A percentile compares a stretch with the other conserved stretches of the same genome.
These are phyloP conservation scores for Solanum hybrid DNA, from an alignment of 305 asterid species.

Conservation along the genomic window DNA sequence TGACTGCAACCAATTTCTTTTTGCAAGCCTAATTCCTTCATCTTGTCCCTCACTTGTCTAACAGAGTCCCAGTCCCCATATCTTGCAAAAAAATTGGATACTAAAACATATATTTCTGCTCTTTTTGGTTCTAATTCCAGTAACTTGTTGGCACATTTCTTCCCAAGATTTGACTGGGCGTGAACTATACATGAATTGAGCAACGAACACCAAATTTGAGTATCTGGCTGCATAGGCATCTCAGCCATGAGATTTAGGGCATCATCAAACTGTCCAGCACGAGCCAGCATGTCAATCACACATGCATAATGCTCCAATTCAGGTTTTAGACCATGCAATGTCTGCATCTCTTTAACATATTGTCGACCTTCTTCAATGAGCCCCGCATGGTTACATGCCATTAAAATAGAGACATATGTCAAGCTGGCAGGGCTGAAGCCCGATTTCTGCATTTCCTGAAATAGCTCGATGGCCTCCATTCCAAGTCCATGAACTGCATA, in stretches of 20 bases:
- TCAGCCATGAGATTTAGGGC: constrained; percentile 13
- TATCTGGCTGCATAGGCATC: constrained; percentile 22
- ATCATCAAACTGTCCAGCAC: constrained; percentile 21
- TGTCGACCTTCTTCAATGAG: constrained; percentile 17
- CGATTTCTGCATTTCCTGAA: constrained; percentile 4
- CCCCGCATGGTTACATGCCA: constrained; percentile 26
- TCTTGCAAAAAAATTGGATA: constrained; percentile 21
- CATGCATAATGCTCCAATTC: constrained; percentile 24
- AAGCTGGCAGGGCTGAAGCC: constrained; percentile 15
- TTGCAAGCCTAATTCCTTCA: constrained; percentile 11
- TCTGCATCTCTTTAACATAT: constrained; percentile 18
- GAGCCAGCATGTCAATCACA: constrained; percentile 23
- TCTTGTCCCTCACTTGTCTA: constrained; percentile 10
- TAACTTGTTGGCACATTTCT: constrained; percentile 13
- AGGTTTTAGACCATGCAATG: constrained; percentile 13
- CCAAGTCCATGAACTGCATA: constrained; percentile 29
- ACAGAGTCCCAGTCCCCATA: constrained; percentile 20
- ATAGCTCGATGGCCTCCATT: constrained; percentile 11
- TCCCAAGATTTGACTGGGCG: constrained; percentile 13
- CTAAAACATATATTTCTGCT: constrained; percentile 21
- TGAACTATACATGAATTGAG: constrained; percentile 16
- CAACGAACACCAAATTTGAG: constrained; percentile 23
- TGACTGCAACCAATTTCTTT: constrained; percentile 24
- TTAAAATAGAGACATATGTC: constrained; percentile 17
- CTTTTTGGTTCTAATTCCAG: constrained; percentile 14